Percentiles rank a stretch among this genome's conserved stretches.
Evolutionary conservation across 345 rosid genomes (phyloP).

Genomic region (Cardamine occulta): DNA sequence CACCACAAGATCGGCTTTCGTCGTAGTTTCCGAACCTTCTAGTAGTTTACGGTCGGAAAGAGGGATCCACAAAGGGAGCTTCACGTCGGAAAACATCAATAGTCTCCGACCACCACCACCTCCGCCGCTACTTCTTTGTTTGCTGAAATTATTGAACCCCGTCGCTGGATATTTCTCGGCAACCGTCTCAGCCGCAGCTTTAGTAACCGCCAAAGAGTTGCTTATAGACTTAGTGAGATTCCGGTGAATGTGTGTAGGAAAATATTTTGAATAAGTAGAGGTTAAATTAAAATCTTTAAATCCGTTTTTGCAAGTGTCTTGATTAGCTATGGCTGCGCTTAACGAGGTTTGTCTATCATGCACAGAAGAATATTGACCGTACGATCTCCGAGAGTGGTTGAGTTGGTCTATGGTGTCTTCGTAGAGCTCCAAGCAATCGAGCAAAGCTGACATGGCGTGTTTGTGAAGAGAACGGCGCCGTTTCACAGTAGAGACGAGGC

Average conservation of each 20-base stretch:
- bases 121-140: constrained; percentile 6
- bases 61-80: constrained; percentile 73
- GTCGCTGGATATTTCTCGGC: constrained; percentile 27
- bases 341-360: constrained; percentile 69
- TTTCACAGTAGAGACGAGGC: constrained; percentile 51
- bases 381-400: constrained; percentile 54
- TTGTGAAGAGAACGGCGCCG: constrained; percentile 43
- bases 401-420: constrained; percentile 58
- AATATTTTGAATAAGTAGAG: constrained; percentile 44
- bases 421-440: constrained; percentile 71
- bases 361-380: constrained; percentile 11
- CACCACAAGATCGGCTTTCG: constrained; percentile 67
- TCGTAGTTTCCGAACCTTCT: constrained; percentile 31
- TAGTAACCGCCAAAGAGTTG: constrained; percentile 73
- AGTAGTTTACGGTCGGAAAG: constrained; percentile 63
- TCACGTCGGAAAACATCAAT: constrained; percentile 44
- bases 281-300: constrained; percentile 62
- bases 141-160: constrained; percentile 22
- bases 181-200: constrained; percentile 37
- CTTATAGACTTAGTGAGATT: constrained; percentile 70
- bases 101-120: constrained; percentile 51
- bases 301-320: constrained; percentile 73
- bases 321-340: constrained; percentile 77
- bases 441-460: constrained; percentile 61
- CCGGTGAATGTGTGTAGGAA: constrained; percentile 44